A percentile compares a stretch with the other conserved stretches of the same genome.
Evolutionary conservation across 495 filamentous ascomycete genomes (phyloP).

Genomic region (Penicillium cinerascens): DNA sequence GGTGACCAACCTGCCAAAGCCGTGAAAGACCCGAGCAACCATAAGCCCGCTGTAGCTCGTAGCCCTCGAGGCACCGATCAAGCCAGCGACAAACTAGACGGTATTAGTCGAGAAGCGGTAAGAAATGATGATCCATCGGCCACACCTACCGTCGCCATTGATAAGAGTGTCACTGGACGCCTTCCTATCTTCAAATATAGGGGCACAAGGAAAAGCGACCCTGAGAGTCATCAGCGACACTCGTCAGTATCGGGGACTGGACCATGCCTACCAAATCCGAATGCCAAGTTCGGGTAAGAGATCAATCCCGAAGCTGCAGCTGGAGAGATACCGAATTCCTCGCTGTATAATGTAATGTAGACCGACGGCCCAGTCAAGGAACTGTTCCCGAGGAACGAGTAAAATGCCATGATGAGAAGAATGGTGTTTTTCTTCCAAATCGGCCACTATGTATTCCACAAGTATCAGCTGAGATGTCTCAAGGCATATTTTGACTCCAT

Average conservation of each 20-base stretch:
- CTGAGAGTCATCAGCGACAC: conserved; percentile 22
- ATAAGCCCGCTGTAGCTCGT: conserved; percentile 52
- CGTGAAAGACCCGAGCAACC: conserved; percentile 52
- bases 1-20: conserved; percentile 37
- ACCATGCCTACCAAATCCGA: conserved; percentile 50
- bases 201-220: conserved; percentile 56
- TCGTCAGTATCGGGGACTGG: neutral
- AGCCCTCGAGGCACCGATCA: conserved; percentile 54
- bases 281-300: conserved; percentile 61
- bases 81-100: conserved; percentile 49
- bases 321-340: conserved; percentile 50
- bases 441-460: conserved; percentile 42
- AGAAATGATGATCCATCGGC: neutral
- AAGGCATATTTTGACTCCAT: neutral
- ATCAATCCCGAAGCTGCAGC: conserved; percentile 53
- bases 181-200: conserved; percentile 56
- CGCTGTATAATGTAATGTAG: conserved; percentile 55
- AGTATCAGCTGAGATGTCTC: neutral
- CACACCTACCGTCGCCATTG: conserved; percentile 41
- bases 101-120: neutral
- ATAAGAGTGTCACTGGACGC: conserved; percentile 53
- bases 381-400: conserved; percentile 61
- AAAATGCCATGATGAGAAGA: conserved; percentile 54
- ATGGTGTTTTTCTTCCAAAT: conserved; percentile 58
- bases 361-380: conserved; percentile 56